Conservation (phyloP, 2,329 filamentous ascomycete species). For the Trichophyton mentagrophytes region DNA sequence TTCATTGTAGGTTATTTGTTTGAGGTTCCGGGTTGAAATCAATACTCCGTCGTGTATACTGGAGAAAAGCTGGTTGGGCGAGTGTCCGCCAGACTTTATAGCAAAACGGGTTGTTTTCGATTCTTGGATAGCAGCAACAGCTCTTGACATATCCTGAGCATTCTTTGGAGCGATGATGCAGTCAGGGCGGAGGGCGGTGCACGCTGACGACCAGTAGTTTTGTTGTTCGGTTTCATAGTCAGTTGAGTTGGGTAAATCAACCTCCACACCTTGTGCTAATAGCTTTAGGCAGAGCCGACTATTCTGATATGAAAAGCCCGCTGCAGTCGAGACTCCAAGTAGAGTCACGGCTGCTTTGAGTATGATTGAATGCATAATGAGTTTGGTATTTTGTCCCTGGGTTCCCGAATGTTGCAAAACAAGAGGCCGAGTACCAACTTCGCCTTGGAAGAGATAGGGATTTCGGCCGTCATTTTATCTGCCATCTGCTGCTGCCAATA, state of each 20-base stretch:
- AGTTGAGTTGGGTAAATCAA: not conserved
- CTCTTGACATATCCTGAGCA: slow-evolving; percentile 39
- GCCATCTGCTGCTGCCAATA: not conserved
- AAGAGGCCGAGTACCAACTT: not conserved
- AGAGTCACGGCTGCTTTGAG: not conserved
- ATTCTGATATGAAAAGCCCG: not conserved
- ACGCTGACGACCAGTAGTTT: slow-evolving; percentile 6
- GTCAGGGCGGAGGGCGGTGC: slow-evolving; percentile 20
- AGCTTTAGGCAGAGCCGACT: slow-evolving; percentile 3
- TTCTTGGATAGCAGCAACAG: slow-evolving; percentile 39
- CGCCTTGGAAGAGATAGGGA: not conserved
- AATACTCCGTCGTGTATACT: slow-evolving; percentile 35
- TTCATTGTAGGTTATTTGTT: slow-evolving; percentile 25
- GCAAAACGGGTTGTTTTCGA: slow-evolving; percentile 40
- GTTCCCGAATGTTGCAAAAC: not conserved
- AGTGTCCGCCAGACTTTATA: slow-evolving; percentile 40
- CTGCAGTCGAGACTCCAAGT: not conserved
- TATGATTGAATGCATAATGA: not conserved
- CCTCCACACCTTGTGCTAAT: not conserved
- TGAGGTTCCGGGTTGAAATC: slow-evolving; percentile 35
- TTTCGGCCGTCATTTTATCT: not conserved
- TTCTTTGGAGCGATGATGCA: slow-evolving; percentile 39
- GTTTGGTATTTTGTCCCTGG: not conserved
- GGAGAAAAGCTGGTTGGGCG: slow-evolving; percentile 35
- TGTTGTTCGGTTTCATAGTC: slow-evolving; percentile 6